Conservation (phyloP, 129 eudicot species). For the Helichrysum umbraculigerum region DNA sequence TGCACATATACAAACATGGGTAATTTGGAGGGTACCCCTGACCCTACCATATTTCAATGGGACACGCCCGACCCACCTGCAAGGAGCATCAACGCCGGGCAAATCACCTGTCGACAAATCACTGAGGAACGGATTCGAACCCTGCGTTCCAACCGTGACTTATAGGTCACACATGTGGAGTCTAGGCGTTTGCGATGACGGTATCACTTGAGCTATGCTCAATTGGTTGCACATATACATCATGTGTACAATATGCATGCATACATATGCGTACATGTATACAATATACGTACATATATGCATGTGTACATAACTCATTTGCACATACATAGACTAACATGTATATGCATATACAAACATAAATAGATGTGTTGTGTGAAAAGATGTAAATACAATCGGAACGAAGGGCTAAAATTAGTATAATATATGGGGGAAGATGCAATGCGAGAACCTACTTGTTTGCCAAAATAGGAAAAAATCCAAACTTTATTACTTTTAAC, state of each 20-base stretch:
- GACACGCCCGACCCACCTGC: too few relatives aligned
- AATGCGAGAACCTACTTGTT: slow-evolving; percentile 46
- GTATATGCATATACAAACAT: neutral
- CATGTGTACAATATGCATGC: neutral
- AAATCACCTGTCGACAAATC: too few relatives aligned
- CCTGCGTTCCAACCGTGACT: too few relatives aligned
- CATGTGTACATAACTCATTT: neutral
- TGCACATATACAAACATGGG: too few relatives aligned
- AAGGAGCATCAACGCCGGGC: too few relatives aligned
- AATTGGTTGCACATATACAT: neutral
- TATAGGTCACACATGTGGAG: too few relatives aligned
- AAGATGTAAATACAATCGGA: slow-evolving; percentile 25
- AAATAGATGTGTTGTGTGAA: slow-evolving; percentile 7
- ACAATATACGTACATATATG: neutral
- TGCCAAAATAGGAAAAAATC: slow-evolving; percentile 54
- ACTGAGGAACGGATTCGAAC: too few relatives aligned
- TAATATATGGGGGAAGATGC: slow-evolving; percentile 12
- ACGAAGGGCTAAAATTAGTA: slow-evolving; percentile 25
- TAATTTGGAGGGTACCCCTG: too few relatives aligned
- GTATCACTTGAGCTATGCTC: too few relatives aligned
- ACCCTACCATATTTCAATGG: too few relatives aligned
- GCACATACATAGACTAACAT: neutral
- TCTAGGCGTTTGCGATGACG: too few relatives aligned
- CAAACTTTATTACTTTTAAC: slow-evolving; percentile 26
- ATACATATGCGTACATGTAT: neutral